phyloP scores from a whole-genome alignment of 2,329 filamentous ascomycete species.

The Colletotrichum sp. region DNA sequence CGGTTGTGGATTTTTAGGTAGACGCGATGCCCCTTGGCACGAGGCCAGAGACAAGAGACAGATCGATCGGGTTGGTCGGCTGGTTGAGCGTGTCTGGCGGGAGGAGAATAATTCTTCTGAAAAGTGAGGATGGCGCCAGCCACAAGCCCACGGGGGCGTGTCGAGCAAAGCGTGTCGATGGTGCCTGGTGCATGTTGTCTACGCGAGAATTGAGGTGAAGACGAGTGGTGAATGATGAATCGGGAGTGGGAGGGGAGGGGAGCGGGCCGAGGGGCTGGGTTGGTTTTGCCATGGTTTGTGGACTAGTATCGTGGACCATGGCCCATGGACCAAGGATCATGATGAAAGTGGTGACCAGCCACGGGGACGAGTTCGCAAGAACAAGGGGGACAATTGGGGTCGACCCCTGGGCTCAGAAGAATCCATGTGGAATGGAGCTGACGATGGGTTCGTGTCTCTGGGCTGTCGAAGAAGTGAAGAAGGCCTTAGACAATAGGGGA shows the following conservation, averaged over 20 bases:
- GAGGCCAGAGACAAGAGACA: not conserved
- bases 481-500: not conserved
- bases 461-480: not conserved
- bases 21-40: not conserved
- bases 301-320: not conserved
- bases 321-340: not conserved
- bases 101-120: not conserved
- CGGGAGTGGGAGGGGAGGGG: not conserved
- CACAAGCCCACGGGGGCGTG: not conserved
- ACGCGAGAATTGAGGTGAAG: not conserved
- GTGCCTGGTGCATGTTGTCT: not conserved
- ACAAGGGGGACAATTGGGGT: conserved; percentile 12
- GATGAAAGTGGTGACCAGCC: not conserved
- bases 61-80: not conserved
- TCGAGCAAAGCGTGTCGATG: not conserved
- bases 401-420: not conserved
- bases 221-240: not conserved
- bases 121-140: not conserved
- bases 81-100: not conserved
- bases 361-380: not conserved
- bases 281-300: conserved; percentile 1
- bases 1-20: not conserved
- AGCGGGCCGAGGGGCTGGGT: conserved; percentile 9
- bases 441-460: not conserved
- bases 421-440: not conserved